Base-by-base conservation (phyloP, 768 basidiomycete genomes). In the Hortiboletus flavorubellus region DNA sequence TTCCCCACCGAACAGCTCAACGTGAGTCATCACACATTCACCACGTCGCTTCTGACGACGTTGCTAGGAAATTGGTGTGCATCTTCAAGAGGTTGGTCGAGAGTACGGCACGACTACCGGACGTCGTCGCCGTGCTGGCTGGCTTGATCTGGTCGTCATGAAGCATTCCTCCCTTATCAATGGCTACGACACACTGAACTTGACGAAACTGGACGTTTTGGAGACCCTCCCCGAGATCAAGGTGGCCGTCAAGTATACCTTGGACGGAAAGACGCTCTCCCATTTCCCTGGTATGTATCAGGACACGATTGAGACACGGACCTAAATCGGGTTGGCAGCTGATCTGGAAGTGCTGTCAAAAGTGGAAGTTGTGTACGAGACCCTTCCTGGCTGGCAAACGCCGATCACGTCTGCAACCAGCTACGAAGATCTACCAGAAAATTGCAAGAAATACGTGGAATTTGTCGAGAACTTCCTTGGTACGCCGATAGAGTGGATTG, bases 1-100 rank as follows among this genome's bases (percentile, higher is more conserved):
- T 98, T 99, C 80, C 94, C 97, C 8, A 93, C 91, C 1, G 97
- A 99, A 72, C 91, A 93, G 69, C 80, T 97, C 53, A 89, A 94
- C 72, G 89, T 92, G 47, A 54, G 85, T 75, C 43, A 23, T 49
- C 44, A 23, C n/a, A 14, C 10, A 31, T 49, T 23, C 2, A 40
- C 16, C 21, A 7, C 12, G 43, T 48, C 37, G 10, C 14, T 52
- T 61, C 47, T 55, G 37, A 54, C 3, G 23, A 29, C 26, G 42
- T 46, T 10, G 41, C 41, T 64, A 94, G 93, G 83, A 86, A 29
- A 70, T 87, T 39, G 97, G 97, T 11, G 79, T 80, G 18, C 92
- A 93, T 63, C 75, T 99, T 16, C 97, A 98, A 77, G 92, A 95
- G 72, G 87, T 98, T 8, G 97, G 97, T 6, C 80, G 79, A 44